Evolutionary conservation across 2,329 filamentous ascomycete genomes (phyloP), one percentile per base, ranked within the genome.

Genomic region (Alternaria viburni): DNA sequence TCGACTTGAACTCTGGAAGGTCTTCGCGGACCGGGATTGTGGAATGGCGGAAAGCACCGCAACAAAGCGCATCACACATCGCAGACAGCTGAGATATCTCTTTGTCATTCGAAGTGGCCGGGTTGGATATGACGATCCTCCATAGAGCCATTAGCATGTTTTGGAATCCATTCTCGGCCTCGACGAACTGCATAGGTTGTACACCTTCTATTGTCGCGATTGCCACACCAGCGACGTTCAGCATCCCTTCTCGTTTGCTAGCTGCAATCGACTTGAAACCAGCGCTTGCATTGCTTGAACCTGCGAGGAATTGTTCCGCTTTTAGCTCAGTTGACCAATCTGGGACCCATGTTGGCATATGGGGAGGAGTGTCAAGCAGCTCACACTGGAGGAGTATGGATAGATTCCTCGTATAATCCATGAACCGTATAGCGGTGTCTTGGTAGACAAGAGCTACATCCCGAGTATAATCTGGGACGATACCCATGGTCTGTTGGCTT

Each of bases 151-250:
- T n/a, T 1, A 41, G 7, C 15, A n/a, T 10, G 4, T 0, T n/a
- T 10, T 5, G 15, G 1, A n/a, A 36, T 0, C 0, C 7, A 10
- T 41, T 15, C 15, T 41, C 32, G 15, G 2, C 0, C 0, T 36
- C 4, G 32, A 2, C 8, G 15, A 41, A 6, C 3, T 17, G 8
- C 15, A 41, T 3, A 3, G 9, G 5, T 17, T 10, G 15, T 41
- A 41, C 9, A 11, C 3, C 0, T 0, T 17, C 0, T 41, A 41
- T 17, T 3, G 9, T 41, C 36, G 36, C 36, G 1, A 2, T 0
- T 6, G 36, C 15, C 5, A 11, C 8, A 11, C 36, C 36, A 11
- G 5, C 36, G 5, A 41, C 36, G 5, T n/a, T 10, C n/a, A 41
- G 6, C 1, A 6, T 41, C 2, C 9, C n/a, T 6, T 17, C n/a